phyloP scores from a whole-genome alignment of 192 early-diverging fungal species.

The Backusella mclennaniae region DNA sequence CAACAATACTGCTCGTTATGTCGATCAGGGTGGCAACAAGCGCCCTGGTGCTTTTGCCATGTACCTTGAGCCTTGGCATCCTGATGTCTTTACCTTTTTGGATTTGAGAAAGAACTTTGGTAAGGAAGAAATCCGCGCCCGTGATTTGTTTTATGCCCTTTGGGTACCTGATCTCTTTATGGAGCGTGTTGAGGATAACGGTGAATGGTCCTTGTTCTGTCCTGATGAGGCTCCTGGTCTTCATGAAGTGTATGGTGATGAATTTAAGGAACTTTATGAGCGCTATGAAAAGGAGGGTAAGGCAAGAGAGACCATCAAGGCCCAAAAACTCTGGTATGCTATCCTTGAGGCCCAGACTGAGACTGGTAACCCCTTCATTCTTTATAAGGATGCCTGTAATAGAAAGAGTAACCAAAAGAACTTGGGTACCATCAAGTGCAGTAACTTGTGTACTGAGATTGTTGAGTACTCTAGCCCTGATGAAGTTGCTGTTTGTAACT shows the following conservation, averaged over 20 bases:
- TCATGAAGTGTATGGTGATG: constrained; percentile 89
- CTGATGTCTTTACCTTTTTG: constrained; percentile 95
- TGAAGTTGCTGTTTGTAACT: constrained; percentile 97
- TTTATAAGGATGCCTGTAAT: constrained; percentile 99
- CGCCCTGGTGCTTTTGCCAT: constrained; percentile 97
- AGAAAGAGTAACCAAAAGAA: constrained; percentile 99
- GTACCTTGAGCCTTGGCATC: constrained; percentile 98
- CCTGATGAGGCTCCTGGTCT: constrained; percentile 91
- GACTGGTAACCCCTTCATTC: constrained; percentile 97
- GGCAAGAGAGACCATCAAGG: constrained; percentile 89
- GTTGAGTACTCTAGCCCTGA: constrained; percentile 95
- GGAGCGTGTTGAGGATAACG: constrained; percentile 92
- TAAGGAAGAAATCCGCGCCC: constrained; percentile 95
- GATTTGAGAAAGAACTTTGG: constrained; percentile 97
- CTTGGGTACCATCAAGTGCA: constrained; percentile 98
- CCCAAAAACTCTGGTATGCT: constrained; percentile 97
- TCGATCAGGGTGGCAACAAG: constrained; percentile 99
- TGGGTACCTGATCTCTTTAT: constrained; percentile 99
- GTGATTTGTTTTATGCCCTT: constrained; percentile 95
- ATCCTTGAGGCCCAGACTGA: constrained; percentile 96
- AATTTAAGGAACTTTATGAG: constrained; percentile 83
- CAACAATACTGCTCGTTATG: constrained; percentile 98
- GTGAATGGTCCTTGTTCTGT: constrained; percentile 94
- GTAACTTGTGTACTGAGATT: constrained; percentile 98
- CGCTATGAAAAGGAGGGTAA: constrained; percentile 83